Base-by-base conservation (phyloP, 345 rosid genomes). In the Gossypioides kirkii region DNA sequence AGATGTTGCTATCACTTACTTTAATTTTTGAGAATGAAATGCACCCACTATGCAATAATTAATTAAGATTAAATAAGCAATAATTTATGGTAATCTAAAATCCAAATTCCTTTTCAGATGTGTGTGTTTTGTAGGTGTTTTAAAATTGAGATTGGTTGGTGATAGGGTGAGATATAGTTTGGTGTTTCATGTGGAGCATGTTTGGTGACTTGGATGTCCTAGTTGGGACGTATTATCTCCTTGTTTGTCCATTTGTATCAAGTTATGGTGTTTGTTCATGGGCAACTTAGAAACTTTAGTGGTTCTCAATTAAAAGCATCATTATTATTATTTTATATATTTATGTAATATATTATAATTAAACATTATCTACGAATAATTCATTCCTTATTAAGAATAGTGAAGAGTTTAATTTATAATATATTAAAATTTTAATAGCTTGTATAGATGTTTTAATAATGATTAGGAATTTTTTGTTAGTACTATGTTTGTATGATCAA, bases 111-210 rank as follows among this genome's bases (percentile, higher is more conserved):
- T 58, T 61, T 36, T 61, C 46, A 61, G 22, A 52, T 52, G 25
- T 58, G 32, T 60, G n/a, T 26, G 64, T 28, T 32, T 28, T 28
- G 41, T 26, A 26, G 18, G 6, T 60, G 36, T 60, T 26, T 60
- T 60, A 26, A 28, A 13, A 8, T 60, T 13, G 63, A 26, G 38
- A 13, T 60, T 26, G 63, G 17, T 26, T 60, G 26, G 42, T 60
- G 63, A n/a, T 14, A 60, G 42, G 42, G 18, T 60, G 64, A 25
- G 36, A 60, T 60, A 13, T 60, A 41, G 42, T 26, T 28, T 7
- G 14, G 64, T 12, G 61, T 55, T 55, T 60, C 64, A 60, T 60
- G 64, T 60, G 64, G 64, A 14, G 42, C 64, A 28, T 60, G 32
- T 60, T 60, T 60, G 42, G 18, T 60, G 64, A 60, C 64, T 14